A percentile compares a stretch with the other conserved stretches of the same genome.
Evolutionary conservation across 202 grass and related monocot genomes (phyloP).

Genomic region (Saccharum hybrid): DNA sequence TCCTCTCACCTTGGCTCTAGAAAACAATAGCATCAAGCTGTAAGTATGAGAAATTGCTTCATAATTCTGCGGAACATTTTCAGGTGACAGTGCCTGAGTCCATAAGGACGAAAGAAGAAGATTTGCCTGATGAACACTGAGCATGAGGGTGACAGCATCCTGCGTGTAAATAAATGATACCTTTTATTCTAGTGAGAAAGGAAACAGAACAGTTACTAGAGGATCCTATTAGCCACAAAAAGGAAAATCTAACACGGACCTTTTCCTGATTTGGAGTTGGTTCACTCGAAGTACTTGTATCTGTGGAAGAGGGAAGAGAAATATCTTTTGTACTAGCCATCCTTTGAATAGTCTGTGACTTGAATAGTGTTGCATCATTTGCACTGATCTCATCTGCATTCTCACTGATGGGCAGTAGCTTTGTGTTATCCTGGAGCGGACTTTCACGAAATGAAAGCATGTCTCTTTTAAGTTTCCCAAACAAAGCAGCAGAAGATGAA

Average conservation of each 20-base stretch:
- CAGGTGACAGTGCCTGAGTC: constrained; percentile 75
- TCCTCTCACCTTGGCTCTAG: constrained; percentile 70
- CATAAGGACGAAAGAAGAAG: constrained; percentile 93
- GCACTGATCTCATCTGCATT: constrained; percentile 51
- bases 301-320: constrained; percentile 48
- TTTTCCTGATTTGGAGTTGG: constrained; percentile 45
- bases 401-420: constrained; percentile 56
- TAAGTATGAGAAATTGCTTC: constrained; percentile 96
- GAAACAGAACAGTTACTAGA: constrained; percentile 22
- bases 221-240: constrained; percentile 28
- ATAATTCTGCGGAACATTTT: constrained; percentile 81
- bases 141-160: constrained; percentile 72
- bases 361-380: constrained; percentile 63
- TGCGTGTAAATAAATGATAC: constrained; percentile 52
- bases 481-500: constrained; percentile 95
- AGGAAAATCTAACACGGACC: constrained; percentile 44
- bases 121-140: constrained; percentile 71
- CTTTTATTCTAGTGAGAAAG: constrained; percentile 29
- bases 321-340: constrained; percentile 50
- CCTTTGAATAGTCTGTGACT: constrained; percentile 60
- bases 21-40: constrained; percentile 93
- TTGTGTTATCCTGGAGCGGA: constrained; percentile 46
- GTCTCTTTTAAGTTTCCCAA: constrained; percentile 89
- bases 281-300: constrained; percentile 49
- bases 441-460: constrained; percentile 67